Conservation (phyloP, 2,329 filamentous ascomycete genomes). For the Diaporthe velutina region DNA sequence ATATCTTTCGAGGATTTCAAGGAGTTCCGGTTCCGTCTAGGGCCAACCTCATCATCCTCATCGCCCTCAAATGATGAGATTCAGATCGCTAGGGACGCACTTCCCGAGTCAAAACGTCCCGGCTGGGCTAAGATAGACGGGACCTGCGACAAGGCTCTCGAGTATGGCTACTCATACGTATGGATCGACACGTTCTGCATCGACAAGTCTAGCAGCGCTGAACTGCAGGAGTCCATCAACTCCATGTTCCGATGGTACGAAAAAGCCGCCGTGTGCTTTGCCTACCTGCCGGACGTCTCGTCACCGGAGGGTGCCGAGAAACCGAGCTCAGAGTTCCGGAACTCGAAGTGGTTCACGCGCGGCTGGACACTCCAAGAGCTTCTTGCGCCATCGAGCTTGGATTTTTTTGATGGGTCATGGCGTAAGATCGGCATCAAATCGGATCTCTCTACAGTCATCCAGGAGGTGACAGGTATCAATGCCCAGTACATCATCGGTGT, state of each 20-base stretch:
- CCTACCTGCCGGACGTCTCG: conserved; percentile 2
- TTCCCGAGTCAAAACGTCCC: neutral
- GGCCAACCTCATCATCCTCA: neutral
- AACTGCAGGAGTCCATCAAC: conserved; percentile 16
- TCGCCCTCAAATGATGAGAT: neutral
- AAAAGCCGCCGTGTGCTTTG: neutral
- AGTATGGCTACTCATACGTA: neutral
- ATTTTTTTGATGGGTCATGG: conserved; percentile 44
- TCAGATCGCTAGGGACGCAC: neutral
- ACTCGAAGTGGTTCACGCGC: conserved; percentile 33
- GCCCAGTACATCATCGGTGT: neutral
- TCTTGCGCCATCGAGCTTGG: conserved; percentile 42
- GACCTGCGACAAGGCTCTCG: neutral
- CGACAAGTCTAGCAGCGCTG: conserved; percentile 25
- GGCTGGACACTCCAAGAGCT: conserved; percentile 38
- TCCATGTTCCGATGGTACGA: conserved; percentile 18
- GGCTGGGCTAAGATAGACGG: conserved; percentile 21
- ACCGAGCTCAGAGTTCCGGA: neutral
- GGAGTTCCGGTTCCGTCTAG: neutral
- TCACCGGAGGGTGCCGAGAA: neutral
- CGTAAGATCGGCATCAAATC: conserved; percentile 38
- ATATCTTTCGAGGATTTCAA: conserved; percentile 26
- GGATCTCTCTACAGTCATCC: neutral
- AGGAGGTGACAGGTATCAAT: neutral
- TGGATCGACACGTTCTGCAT: conserved; percentile 11